Percentiles rank a stretch among this genome's conserved stretches.
phyloP scores from a whole-genome alignment of 2,329 filamentous ascomycete genomes.

The Nakataea oryzae region DNA sequence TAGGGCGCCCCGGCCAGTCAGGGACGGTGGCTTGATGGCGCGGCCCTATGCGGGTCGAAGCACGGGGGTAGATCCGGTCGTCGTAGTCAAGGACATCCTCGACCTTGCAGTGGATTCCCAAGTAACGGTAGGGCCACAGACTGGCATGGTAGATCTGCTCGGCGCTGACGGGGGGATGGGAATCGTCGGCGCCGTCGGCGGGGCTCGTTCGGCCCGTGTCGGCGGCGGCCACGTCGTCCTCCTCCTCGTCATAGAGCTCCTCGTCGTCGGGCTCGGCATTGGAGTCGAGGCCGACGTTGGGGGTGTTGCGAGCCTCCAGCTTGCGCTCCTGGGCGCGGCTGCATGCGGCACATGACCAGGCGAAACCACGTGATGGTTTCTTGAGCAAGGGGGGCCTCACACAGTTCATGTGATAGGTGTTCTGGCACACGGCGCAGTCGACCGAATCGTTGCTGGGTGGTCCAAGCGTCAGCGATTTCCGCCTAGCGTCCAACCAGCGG shows the following conservation, averaged over 20 bases:
- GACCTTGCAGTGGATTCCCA: slow-evolving; percentile 89
- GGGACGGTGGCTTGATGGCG: slow-evolving; percentile 81
- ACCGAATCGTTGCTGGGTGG: slow-evolving; percentile 76
- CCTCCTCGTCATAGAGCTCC: slow-evolving; percentile 57
- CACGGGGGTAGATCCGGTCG: slow-evolving; percentile 91
- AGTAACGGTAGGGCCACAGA: slow-evolving; percentile 91
- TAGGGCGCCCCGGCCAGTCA: slow-evolving; percentile 75
- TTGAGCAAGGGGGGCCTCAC: slow-evolving; percentile 86
- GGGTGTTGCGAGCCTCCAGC: slow-evolving; percentile 80
- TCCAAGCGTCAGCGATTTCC: not conserved
- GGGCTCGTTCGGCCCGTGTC: slow-evolving; percentile 56
- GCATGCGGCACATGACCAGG: slow-evolving; percentile 94
- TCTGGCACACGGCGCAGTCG: slow-evolving; percentile 87
- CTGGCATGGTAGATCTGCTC: slow-evolving; percentile 89
- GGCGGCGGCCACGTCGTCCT: slow-evolving; percentile 49
- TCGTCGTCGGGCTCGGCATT: slow-evolving; percentile 48
- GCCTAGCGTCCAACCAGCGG: not conserved
- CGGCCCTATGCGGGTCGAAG: slow-evolving; percentile 83
- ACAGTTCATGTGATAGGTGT: slow-evolving; percentile 98
- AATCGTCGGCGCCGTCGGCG: slow-evolving; percentile 44
- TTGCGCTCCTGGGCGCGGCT: slow-evolving; percentile 92
- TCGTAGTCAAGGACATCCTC: slow-evolving; percentile 96
- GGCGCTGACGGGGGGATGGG: slow-evolving; percentile 53
- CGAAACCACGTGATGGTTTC: slow-evolving; percentile 94
- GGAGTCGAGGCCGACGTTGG: slow-evolving; percentile 59